Base-by-base conservation (phyloP, 768 basidiomycete species). In the Panellus pusillus region DNA sequence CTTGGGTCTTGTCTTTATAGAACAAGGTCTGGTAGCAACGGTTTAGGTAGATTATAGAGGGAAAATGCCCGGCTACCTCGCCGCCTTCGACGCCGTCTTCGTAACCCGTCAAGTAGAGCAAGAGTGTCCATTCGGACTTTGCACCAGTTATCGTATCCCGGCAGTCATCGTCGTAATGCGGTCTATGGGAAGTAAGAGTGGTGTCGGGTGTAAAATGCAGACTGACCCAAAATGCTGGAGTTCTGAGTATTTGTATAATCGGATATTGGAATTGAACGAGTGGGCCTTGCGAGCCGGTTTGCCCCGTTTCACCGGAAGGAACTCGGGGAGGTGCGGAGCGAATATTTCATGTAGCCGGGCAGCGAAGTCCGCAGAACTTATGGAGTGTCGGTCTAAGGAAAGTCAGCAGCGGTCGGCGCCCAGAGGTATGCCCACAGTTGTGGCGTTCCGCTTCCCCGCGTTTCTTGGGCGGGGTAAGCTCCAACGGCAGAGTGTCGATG, bases 71-170 rank as follows among this genome's bases (percentile, higher is more conserved):
- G 57, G 67, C 38, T 63, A 83, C 82, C 72, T 89, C 82, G 6
- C 87, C 87, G 29, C 87, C 87, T 62, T 83, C 75, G 2, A 91
- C 81, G 15, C 86, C 87, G 63, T 89, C 87, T 61, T 90, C 85
- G 5, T 65, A 65, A 1, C 89, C 89, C 6, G 85, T 83, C 31
- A 91, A 66, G 63, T 91, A 91, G 20, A 91, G 75, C 20, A 91
- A 67, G 35, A 91, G 67, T 0, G 89, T 91, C 89, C 89, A 91
- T 65, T 89, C 87, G 31, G 85, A 87, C 64, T 78, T 81, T 1
- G 78, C 75, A 4, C 84, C 84, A 7, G 84, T 83, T 47, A 73
- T 63, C 4, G 75, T 51, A 63, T 87, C 86, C 8, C 75, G 74
- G 24, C 87, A 81, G 17, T 82, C 81, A 61, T 88, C 87, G 58